These are phyloP conservation scores for Sclerotinia sclerotiorum DNA, from an alignment of 2,329 filamentous ascomycete genomes.

Conservation along the genomic window DNA sequence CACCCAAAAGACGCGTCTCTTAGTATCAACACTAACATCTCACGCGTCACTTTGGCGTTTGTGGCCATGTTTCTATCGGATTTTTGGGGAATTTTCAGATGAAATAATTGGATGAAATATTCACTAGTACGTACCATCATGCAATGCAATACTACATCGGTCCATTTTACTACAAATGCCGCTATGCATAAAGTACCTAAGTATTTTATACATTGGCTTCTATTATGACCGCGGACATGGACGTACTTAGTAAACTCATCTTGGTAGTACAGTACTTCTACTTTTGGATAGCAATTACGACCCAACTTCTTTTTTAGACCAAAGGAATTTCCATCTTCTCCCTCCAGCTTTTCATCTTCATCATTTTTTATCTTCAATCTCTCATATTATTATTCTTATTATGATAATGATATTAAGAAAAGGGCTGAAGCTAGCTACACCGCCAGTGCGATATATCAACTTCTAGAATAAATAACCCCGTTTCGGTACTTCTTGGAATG, in stretches of 20 bases:
- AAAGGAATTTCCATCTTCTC: not conserved
- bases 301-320: not conserved
- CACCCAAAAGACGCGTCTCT: slow-evolving; percentile 19
- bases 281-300: not conserved
- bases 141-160: not conserved
- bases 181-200: not conserved
- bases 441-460: slow-evolving; percentile 8
- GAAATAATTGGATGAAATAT: not conserved
- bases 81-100: not conserved
- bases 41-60: slow-evolving; percentile 20
- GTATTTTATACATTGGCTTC: not conserved
- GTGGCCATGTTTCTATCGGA: not conserved
- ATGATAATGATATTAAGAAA: not conserved
- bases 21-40: not conserved
- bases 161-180: not conserved
- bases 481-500: not conserved
- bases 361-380: not conserved
- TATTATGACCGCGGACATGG: not conserved
- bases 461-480: not conserved
- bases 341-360: not conserved
- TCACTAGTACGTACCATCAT: not conserved
- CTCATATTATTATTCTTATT: not conserved
- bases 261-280: not conserved
- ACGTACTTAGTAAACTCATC: too few species aligned
- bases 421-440: not conserved